Base-by-base conservation (phyloP, 768 basidiomycete species). In the Lyophyllum decastes region DNA sequence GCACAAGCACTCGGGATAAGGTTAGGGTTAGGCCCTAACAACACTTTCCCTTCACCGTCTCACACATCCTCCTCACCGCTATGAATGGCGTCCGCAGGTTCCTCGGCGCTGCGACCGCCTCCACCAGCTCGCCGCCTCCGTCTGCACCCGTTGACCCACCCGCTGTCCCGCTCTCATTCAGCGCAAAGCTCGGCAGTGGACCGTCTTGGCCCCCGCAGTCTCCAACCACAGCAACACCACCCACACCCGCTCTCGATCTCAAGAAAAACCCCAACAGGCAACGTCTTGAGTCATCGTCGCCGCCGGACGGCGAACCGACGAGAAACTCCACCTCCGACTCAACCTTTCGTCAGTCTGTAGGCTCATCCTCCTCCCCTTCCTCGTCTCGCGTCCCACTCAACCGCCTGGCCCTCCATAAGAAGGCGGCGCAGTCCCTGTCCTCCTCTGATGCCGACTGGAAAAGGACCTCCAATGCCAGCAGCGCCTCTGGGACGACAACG, bases 61-160 rank as follows among this genome's bases (percentile, higher is more conserved):
- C 21, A 38, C 38, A 34, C 48, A 25, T 57, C 7, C 26, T 41
- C 33, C 52, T 58, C 55, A 61, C 63, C 60, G 59, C 58, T 68
- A 89, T 89, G 88, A 87, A 89, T 80, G 86, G 86, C 66, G 86
- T 89, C 61, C 87, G 86, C 64, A 82, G 85, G 73, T 78, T 89
- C 63, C 79, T 88, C 55, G 78, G 74, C 47, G 79, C 78, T 54
- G 76, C 74, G 50, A 63, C 75, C 26, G 54, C 70, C 21, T 40
- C 57, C 26, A 53, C 51, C 27, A 52, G 52, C 58, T 68, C 71
- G 52, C 62, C 73, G 49, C 73, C 72, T 14, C 64, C 64, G 34
- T 24, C 62, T 1, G 44, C 38, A 52, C 30, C 52, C 12, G 64
- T 66, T 57, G 60, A 67, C 53, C 64, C 55, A 53, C 61, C 45